phyloP scores from a whole-genome alignment of 371 early-diverging fungal species.

The Mycotypha africana region DNA sequence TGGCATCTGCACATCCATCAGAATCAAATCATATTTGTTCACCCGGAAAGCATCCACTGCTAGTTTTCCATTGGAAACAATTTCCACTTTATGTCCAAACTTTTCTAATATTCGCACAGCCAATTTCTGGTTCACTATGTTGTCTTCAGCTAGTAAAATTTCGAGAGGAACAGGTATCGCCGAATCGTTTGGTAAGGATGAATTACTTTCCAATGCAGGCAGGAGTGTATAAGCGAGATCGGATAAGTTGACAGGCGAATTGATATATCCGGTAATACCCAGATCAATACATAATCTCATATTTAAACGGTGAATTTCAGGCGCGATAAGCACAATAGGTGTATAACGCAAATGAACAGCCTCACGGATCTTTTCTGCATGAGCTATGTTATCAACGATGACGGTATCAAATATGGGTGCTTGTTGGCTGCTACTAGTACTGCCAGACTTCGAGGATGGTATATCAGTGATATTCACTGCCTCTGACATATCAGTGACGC shows the following conservation, averaged over 20 bases:
- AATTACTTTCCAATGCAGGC: slow-evolving; percentile 65
- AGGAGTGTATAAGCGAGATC: slow-evolving; percentile 61
- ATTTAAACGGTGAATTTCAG: slow-evolving; percentile 32
- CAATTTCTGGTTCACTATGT: slow-evolving; percentile 77
- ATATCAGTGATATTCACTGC: slow-evolving; percentile 20
- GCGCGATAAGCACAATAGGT: slow-evolving; percentile 60
- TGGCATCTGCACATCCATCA: slow-evolving; percentile 80
- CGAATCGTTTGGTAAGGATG: slow-evolving; percentile 50
- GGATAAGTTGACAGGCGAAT: slow-evolving; percentile 49
- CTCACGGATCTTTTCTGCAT: slow-evolving; percentile 50
- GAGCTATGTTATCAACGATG: slow-evolving; percentile 47
- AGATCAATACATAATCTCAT: slow-evolving; percentile 63
- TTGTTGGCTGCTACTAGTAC: slow-evolving; percentile 12
- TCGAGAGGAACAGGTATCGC: slow-evolving; percentile 46
- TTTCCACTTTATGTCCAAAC: slow-evolving; percentile 65
- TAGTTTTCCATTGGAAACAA: slow-evolving; percentile 69
- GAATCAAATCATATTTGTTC: slow-evolving; percentile 59
- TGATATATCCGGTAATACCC: slow-evolving; percentile 60
- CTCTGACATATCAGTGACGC: slow-evolving; percentile 35
- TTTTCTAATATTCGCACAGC: slow-evolving; percentile 72
- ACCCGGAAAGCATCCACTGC: slow-evolving; percentile 65
- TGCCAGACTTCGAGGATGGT: slow-evolving; percentile 2
- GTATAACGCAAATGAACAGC: slow-evolving; percentile 52
- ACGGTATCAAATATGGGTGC: slow-evolving; percentile 47
- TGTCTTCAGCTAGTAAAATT: slow-evolving; percentile 78